These are phyloP conservation scores for Globisporangium irregulare DNA, from an alignment of 352 stramenopile species.

Conservation along the genomic window DNA sequence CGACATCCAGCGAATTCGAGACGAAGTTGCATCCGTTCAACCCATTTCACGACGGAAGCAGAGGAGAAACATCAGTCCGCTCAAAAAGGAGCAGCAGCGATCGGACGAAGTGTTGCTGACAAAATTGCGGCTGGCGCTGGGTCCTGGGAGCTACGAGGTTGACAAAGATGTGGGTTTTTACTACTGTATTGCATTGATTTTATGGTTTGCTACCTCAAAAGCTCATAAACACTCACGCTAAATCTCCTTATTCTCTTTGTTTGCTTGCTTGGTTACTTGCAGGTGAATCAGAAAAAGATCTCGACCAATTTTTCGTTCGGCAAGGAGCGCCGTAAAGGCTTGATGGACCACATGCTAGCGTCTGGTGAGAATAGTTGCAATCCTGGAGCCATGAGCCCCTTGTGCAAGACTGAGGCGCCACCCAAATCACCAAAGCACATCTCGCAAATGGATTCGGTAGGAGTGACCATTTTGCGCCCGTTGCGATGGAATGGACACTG, in stretches of 20 bases:
- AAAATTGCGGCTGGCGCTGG: slow-evolving; percentile 34
- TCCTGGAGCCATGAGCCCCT: slow-evolving; percentile 12
- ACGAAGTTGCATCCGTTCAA: neutral
- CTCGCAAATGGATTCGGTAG: neutral
- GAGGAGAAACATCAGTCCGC: slow-evolving; percentile 3
- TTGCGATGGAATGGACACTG: neutral
- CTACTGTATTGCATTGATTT: neutral
- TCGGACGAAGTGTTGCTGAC: slow-evolving; percentile 12
- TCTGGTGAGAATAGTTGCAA: slow-evolving; percentile 21
- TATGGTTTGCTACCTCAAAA: neutral
- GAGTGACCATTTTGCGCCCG: neutral
- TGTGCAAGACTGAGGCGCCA: neutral
- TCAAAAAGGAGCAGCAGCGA: neutral
- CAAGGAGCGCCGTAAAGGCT: slow-evolving; percentile 40
- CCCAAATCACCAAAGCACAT: neutral
- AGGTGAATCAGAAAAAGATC: slow-evolving; percentile 37
- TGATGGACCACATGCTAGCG: slow-evolving; percentile 34
- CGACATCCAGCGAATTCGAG: slow-evolving; percentile 31
- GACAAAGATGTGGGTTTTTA: slow-evolving; percentile 27
- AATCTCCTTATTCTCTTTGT: neutral
- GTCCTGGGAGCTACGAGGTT: slow-evolving; percentile 54
- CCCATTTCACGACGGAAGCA: slow-evolving; percentile 14
- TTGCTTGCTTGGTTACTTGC: neutral
- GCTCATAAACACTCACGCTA: too few relatives aligned
- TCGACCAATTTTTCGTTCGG: slow-evolving; percentile 46